Evolutionary conservation across 306 rosid genomes (phyloP).

Genomic region (Lathyrus aphaca): DNA sequence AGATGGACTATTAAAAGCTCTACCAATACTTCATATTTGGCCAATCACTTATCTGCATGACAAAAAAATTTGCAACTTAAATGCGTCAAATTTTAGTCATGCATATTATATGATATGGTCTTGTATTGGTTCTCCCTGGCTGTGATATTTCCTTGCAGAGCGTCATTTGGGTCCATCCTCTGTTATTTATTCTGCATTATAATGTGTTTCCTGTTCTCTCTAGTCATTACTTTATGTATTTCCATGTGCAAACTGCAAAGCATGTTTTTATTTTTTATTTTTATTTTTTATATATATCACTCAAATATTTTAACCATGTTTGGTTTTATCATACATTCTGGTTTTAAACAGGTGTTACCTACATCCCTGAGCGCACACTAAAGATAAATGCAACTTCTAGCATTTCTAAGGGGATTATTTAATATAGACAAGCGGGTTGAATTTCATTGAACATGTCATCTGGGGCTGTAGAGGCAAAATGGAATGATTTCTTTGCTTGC

Average conservation of each 20-base stretch:
- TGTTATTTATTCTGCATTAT: conserved; percentile 1
- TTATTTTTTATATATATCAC: too few species aligned
- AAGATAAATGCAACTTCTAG: conserved; percentile 93
- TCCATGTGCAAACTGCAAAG: conserved; percentile 19
- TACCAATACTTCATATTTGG: conserved; percentile 22
- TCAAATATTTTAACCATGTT: background rate
- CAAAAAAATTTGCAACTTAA: conserved; percentile 1
- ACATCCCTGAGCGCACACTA: conserved; percentile 82
- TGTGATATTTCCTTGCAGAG: conserved; percentile 15
- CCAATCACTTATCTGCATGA: conserved; percentile 1
- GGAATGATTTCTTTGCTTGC: conserved; percentile 31
- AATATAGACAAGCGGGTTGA: conserved; percentile 40
- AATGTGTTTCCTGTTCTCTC: conserved; percentile 23
- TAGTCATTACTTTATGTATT: conserved; percentile 6
- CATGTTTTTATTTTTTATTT: conserved; percentile 12
- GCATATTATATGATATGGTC: conserved; percentile 10
- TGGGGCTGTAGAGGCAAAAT: conserved; percentile 32
- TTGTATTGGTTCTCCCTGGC: conserved; percentile 25
- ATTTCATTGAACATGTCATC: conserved; percentile 27
- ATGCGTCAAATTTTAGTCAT: conserved; percentile 14
- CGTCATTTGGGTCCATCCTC: conserved; percentile 13
- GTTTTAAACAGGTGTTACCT: conserved; percentile 69
- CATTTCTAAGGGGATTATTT: conserved; percentile 80
- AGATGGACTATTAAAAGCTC: background rate
- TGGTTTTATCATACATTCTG: conserved; percentile 37